Base-by-base conservation (phyloP, 495 filamentous ascomycete species). In the Penicillium paxilli region DNA sequence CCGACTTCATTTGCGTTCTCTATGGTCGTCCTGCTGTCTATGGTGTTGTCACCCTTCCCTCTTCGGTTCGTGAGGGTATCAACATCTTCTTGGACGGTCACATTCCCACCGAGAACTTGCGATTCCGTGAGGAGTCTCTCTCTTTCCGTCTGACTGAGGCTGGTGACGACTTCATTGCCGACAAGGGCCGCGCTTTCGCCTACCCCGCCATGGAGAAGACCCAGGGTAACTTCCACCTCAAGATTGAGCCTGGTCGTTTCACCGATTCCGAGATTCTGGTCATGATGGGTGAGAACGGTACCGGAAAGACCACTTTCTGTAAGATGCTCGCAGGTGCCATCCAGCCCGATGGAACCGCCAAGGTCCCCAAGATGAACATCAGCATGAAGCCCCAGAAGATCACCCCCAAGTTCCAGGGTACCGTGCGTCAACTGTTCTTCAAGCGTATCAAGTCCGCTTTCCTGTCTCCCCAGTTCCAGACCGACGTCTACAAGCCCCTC, bases 301-400 rank as follows among this genome's bases (percentile, higher is more conserved):
- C 91, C 10, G 88, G 89, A 62, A 95, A 97, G 79, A 98, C 94
- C 2, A 98, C 94, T 14, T 98, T 98, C 86, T 98, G 95, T 78
- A 87, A 83, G 61, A 87, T 98, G 78, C 82, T 98, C 52, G 94
- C 95, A 54, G 95, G 95, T 62, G 90, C 87, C 30, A 81, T 94
- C 65, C 90, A 96, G 71, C 95, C 94, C 30, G 94, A 98, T 59
- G 83, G 83, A 48, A 79, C 62, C 33, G 75, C 80, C 57, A 86
- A 84, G 50, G 81, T 98, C 3, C 94, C 94, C 11, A 85, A 87
- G 55, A 94, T 98, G 92, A 91, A 88, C 78, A 94, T 98, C 66
- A 91, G 87, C 79, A 93, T 98, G 94, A 98, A 98, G 83, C 94
- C 95, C 20, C 94, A 98, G 78, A 98, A 95, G 71, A 97, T 98